Base-by-base conservation (phyloP, 768 basidiomycete genomes). In the Mycena metata region DNA sequence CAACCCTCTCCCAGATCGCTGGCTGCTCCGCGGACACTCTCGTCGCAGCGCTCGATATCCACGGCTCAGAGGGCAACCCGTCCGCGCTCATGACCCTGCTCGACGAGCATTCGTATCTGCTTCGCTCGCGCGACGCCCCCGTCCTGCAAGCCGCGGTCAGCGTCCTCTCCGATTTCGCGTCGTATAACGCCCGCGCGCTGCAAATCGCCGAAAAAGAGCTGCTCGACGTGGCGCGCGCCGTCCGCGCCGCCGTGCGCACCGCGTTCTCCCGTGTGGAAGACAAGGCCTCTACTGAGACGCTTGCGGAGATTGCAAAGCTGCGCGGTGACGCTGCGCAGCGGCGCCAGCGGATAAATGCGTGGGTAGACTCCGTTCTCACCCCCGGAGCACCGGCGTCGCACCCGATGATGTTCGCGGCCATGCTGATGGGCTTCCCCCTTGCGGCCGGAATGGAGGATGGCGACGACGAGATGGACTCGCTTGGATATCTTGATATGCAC, bases 341-440 rank as follows among this genome's bases (percentile, higher is more conserved):
- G 9, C 78, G 80, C 30, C 80, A 80, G 2, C 85, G 88, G 47
- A 75, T 90, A 6, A 81, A 85, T 60, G 75, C 77, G 10, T 91
- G 89, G 89, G 84, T 84, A 12, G 86, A 87, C 41, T 77, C 79
- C 15, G 76, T 88, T 11, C 66, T 79, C 15, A 85, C 88, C 0
- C 83, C 83, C 0, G 77, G 77, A 1, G 62, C 75, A 11, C 74
- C 76, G 4, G 74, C 78, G 2, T 57, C 85, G 36, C 80, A 86
- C 66, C 88, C 88, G 2, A 83, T 90, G 82, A 84, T 89, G 3
- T 84, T 91, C 59, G 89, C 90, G 0, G 89, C 89, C 17, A 85
- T 90, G 83, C 85, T 91, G 83, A 87, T 90, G 75, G 87, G 87
- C 1, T 62, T 88, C 23, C 84, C 85, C 2, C 59, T 84, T 12